phyloP scores from a whole-genome alignment of 257 asterid genomes.

The Schizonepeta tenuifolia region DNA sequence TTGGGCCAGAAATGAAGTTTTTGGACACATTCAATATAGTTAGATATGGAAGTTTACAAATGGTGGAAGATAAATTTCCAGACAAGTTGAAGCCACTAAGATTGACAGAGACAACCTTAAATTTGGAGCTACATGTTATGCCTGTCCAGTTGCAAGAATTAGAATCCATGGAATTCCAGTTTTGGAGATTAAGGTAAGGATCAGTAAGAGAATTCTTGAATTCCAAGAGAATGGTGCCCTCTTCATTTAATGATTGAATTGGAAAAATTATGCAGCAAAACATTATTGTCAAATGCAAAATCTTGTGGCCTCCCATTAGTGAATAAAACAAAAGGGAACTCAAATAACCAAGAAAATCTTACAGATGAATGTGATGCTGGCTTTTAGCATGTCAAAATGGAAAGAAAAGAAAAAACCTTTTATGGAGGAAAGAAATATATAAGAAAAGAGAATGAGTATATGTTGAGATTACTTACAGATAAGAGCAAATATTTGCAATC shows the following conservation, averaged over 20 bases:
- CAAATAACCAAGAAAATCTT: neutral
- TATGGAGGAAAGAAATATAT: neutral
- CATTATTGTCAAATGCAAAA: slow-evolving; percentile 39
- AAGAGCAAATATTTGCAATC: slow-evolving; percentile 25
- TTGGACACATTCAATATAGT: slow-evolving; percentile 54
- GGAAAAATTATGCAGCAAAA: slow-evolving; percentile 45
- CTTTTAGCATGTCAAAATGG: neutral
- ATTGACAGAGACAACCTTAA: slow-evolving; percentile 52
- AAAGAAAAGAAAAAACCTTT: neutral
- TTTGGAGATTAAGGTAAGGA: slow-evolving; percentile 57
- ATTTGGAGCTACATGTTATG: slow-evolving; percentile 45
- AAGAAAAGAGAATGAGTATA: slow-evolving; percentile 14
- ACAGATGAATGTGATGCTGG: slow-evolving; percentile 10
- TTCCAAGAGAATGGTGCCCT: slow-evolving; percentile 66
- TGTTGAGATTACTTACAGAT: slow-evolving; percentile 39
- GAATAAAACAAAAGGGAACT: slow-evolving; percentile 6
- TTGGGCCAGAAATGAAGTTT: slow-evolving; percentile 71
- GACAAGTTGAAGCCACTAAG: slow-evolving; percentile 63
- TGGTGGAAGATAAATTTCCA: slow-evolving; percentile 65
- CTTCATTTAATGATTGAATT: slow-evolving; percentile 62
- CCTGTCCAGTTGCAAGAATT: slow-evolving; percentile 86
- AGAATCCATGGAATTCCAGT: slow-evolving; percentile 59
- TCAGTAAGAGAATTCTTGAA: slow-evolving; percentile 60
- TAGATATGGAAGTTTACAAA: slow-evolving; percentile 64
- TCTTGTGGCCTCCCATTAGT: slow-evolving; percentile 57